Conservation (phyloP, 2,329 filamentous ascomycete genomes). For the Arthroderma sp. region DNA sequence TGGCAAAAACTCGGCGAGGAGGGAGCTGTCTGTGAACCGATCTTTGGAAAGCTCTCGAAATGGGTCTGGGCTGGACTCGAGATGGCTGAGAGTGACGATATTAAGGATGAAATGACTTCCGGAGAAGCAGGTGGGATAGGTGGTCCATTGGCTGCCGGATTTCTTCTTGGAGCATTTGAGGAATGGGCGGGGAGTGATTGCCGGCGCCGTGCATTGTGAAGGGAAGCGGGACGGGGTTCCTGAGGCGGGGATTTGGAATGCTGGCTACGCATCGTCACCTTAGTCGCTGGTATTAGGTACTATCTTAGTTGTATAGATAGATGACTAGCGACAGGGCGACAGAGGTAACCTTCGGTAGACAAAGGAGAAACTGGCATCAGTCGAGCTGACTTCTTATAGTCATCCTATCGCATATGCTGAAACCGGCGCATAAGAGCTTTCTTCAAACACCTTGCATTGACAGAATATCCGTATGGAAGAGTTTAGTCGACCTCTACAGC, state of each 20-base stretch:
- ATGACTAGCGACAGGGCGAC: too few relatives aligned
- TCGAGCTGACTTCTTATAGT: too few relatives aligned
- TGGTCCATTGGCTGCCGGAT: conserved; percentile 18
- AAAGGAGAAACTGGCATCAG: too few relatives aligned
- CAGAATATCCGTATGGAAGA: too few relatives aligned
- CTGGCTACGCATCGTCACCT: too few relatives aligned
- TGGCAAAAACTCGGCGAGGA: conserved; percentile 20
- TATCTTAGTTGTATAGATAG: too few relatives aligned
- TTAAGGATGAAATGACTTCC: conserved; percentile 45
- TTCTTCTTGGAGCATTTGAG: conserved; percentile 8
- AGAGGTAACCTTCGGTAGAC: too few relatives aligned
- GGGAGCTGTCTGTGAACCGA: conserved; percentile 29
- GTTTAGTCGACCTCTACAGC: too few relatives aligned
- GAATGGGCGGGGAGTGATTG: conserved; percentile 26
- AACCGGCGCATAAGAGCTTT: too few relatives aligned
- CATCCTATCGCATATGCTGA: too few relatives aligned
- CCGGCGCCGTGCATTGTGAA: conserved; percentile 23
- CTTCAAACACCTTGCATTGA: too few relatives aligned
- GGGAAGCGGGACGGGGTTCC: background rate
- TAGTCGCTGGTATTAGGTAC: too few relatives aligned
- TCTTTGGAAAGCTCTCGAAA: conserved; percentile 47
- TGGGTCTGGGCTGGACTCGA: conserved; percentile 53
- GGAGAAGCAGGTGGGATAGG: conserved; percentile 32
- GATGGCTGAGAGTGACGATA: conserved; percentile 48
- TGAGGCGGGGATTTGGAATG: background rate